Evolutionary conservation across 192 early-diverging fungal species (phyloP).

Genomic region (Backusella psychrophila): DNA sequence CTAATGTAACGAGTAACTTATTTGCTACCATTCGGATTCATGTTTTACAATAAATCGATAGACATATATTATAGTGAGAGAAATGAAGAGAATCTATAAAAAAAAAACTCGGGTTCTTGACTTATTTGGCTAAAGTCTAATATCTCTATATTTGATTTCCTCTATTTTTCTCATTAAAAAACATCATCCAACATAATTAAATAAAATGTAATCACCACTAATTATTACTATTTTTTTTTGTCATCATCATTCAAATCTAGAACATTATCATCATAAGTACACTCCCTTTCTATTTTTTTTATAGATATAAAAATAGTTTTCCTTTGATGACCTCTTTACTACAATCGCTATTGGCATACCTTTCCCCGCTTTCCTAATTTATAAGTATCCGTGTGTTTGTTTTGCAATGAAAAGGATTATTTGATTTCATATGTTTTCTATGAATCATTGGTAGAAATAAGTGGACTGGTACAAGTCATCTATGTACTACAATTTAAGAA

Average conservation of each 20-base stretch:
- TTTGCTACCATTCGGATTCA: not conserved
- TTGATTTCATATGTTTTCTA: no score
- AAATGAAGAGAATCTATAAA: not conserved
- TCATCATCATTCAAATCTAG: not conserved
- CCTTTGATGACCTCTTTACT: not conserved
- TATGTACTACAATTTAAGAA: no score
- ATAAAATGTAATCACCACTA: not conserved
- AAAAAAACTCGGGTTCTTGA: not conserved
- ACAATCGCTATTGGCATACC: no score
- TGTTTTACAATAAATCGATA: not conserved
- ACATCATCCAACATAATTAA: not conserved
- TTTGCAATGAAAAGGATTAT: no score
- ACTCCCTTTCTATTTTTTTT: not conserved
- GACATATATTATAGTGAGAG: not conserved
- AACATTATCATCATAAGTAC: not conserved
- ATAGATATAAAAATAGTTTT: not conserved
- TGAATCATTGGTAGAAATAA: no score
- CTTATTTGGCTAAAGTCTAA: not conserved
- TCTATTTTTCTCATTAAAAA: not conserved
- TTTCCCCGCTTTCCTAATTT: no score
- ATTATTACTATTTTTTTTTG: not conserved
- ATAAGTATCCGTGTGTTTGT: no score
- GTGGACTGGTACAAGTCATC: no score
- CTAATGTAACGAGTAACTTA: not conserved
- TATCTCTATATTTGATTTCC: not conserved